These are phyloP conservation scores for Acanthamoeba castellanii DNA, from an alignment of 208 protist species.

Conservation along the genomic window DNA sequence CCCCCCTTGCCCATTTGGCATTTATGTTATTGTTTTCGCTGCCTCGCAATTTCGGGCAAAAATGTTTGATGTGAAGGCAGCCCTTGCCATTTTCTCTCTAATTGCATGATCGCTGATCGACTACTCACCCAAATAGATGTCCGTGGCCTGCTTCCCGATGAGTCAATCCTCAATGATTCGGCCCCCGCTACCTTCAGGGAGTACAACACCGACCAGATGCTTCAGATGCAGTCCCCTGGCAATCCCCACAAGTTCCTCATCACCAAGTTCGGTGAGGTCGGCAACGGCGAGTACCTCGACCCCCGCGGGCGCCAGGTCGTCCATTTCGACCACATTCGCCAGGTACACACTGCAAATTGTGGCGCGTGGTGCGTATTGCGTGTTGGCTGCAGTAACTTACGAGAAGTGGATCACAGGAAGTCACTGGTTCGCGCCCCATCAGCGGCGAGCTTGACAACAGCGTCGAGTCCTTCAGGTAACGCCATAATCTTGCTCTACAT, in stretches of 20 bases:
- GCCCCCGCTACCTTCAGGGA: constrained; percentile 82
- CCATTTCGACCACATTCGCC: constrained; percentile 84
- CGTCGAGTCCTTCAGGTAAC: constrained; percentile 76
- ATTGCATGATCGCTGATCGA: neutral
- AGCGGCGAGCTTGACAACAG: constrained; percentile 75
- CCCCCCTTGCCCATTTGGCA: neutral
- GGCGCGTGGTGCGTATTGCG: no score
- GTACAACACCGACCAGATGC: constrained; percentile 86
- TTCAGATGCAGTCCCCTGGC: constrained; percentile 56
- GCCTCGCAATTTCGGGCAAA: neutral
- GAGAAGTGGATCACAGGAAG: constrained; percentile 63
- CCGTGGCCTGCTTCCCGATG: constrained; percentile 78
- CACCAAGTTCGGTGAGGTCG: constrained; percentile 83
- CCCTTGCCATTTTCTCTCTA: neutral
- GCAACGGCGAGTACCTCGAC: constrained; percentile 82
- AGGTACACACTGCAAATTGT: constrained; percentile 65
- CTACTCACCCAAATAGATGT: constrained; percentile 73
- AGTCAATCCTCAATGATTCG: constrained; percentile 81
- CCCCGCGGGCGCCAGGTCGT: constrained; percentile 75
- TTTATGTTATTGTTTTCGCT: neutral
- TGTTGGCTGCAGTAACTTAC: neutral
- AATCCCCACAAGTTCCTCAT: constrained; percentile 74
- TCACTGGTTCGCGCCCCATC: constrained; percentile 75
- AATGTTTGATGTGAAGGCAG: neutral
- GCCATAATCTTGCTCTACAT: neutral